Conservation (phyloP, 83 land plant species). For the Diphasiastrum complanatum region DNA sequence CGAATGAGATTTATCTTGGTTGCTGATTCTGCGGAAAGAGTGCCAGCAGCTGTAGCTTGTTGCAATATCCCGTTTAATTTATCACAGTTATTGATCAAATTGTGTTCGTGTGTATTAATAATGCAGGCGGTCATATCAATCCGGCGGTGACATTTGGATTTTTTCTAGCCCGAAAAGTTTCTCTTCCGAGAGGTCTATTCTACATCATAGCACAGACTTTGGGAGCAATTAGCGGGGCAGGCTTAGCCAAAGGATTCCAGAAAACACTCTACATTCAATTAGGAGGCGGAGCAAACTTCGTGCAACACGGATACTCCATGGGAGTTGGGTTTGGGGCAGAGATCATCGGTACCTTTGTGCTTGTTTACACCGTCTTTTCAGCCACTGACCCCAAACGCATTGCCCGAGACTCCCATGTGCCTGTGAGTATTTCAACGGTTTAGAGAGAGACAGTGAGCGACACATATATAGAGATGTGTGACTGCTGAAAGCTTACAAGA, state of each 20-base stretch:
- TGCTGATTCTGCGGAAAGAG: no score
- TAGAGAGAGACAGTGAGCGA: no score
- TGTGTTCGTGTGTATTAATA: neutral
- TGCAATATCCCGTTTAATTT: neutral
- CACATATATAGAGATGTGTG: no score
- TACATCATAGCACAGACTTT: conserved; percentile 57
- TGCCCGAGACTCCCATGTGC: conserved; percentile 52
- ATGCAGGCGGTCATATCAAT: conserved; percentile 54
- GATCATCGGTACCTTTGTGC: conserved; percentile 55
- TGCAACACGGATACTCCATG: conserved; percentile 34
- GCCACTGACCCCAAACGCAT: conserved; percentile 50
- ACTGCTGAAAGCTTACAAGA: no score
- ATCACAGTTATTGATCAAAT: neutral
- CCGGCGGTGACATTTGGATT: conserved; percentile 58
- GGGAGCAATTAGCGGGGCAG: conserved; percentile 51
- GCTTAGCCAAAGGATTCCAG: conserved; percentile 47
- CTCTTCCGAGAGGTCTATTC: conserved; percentile 38
- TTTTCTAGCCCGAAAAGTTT: conserved; percentile 53
- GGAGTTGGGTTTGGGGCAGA: conserved; percentile 46
- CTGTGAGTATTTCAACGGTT: conserved; percentile 18
- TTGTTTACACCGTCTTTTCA: no score
- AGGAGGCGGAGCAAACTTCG: conserved; percentile 46
- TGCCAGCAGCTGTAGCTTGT: no score
- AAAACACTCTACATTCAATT: conserved; percentile 25
- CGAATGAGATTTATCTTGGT: no score